Evolutionary conservation across 305 asterid species (phyloP).

Genomic region (Withania somnifera): DNA sequence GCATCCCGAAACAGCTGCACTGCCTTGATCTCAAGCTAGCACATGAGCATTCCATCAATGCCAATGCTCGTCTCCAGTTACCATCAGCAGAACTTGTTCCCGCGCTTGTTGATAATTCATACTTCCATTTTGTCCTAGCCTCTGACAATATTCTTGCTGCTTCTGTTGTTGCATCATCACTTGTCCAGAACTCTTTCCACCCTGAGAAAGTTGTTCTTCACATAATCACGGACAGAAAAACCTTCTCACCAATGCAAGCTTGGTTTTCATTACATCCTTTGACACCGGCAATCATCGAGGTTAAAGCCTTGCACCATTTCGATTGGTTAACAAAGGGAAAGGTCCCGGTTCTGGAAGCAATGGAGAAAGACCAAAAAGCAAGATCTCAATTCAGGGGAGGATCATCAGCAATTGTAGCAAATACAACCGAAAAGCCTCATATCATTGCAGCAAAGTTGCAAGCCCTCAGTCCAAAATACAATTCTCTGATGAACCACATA

Average conservation of each 20-base stretch:
- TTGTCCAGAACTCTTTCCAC: slow-evolving; percentile 46
- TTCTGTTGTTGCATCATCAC: slow-evolving; percentile 83
- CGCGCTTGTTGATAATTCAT: slow-evolving; percentile 60
- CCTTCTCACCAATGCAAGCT: slow-evolving; percentile 89
- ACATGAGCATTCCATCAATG: slow-evolving; percentile 69
- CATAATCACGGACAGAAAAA: slow-evolving; percentile 73
- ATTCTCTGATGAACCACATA: slow-evolving; percentile 82
- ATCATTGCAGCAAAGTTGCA: slow-evolving; percentile 87
- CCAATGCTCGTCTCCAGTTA: slow-evolving; percentile 80
- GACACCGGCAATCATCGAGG: slow-evolving; percentile 69
- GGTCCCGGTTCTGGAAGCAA: slow-evolving; percentile 85
- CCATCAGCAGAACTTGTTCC: slow-evolving; percentile 84
- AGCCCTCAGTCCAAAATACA: slow-evolving; percentile 90
- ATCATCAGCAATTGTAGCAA: slow-evolving; percentile 73
- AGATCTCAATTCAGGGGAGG: slow-evolving; percentile 85
- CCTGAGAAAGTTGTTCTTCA: slow-evolving; percentile 74
- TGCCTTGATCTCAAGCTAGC: slow-evolving; percentile 76
- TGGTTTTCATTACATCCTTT: slow-evolving; percentile 86
- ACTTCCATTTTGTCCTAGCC: slow-evolving; percentile 78
- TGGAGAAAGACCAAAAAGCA: slow-evolving; percentile 86
- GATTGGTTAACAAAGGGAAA: slow-evolving; percentile 91
- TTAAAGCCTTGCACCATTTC: slow-evolving; percentile 79
- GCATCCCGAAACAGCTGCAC: slow-evolving; percentile 88
- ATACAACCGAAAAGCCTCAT: slow-evolving; percentile 62
- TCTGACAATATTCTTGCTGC: slow-evolving; percentile 88